phyloP scores from a whole-genome alignment of 345 rosid species.

The Cardiospermum halicacabum region DNA sequence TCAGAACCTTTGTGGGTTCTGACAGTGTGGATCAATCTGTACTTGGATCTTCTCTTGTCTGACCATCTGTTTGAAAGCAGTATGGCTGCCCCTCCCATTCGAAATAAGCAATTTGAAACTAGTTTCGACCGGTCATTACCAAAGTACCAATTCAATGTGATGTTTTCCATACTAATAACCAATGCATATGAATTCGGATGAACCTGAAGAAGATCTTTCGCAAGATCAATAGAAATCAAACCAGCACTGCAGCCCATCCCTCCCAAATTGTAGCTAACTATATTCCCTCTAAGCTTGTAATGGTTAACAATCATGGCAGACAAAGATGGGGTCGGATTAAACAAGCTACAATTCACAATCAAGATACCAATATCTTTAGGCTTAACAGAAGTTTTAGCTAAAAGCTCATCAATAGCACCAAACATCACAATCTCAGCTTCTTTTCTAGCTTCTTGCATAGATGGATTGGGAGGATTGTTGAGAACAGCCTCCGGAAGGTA shows the following conservation, averaged over 20 bases:
- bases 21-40: constrained; percentile 46
- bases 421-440: constrained; percentile 57
- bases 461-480: constrained; percentile 41
- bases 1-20: constrained; percentile 55
- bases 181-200: constrained; percentile 48
- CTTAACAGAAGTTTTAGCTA: constrained; percentile 35
- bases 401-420: constrained; percentile 54
- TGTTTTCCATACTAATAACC: constrained; percentile 52
- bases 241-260: constrained; percentile 71
- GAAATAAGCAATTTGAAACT: constrained; percentile 50
- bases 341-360: constrained; percentile 54
- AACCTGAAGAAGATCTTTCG: constrained; percentile 40
- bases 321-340: constrained; percentile 55
- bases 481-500: constrained; percentile 54
- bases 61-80: constrained; percentile 45
- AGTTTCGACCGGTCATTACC: constrained; percentile 56
- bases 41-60: constrained; percentile 47
- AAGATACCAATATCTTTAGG: constrained; percentile 53
- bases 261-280: constrained; percentile 48
- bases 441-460: constrained; percentile 50
- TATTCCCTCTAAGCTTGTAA: constrained; percentile 56
- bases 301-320: constrained; percentile 55
- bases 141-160: constrained; percentile 54
- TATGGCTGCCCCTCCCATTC: constrained; percentile 59
- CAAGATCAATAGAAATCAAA: constrained; percentile 56